Evolutionary conservation across 73 alveolate species (phyloP), one percentile per base, ranked within the genome.

Genomic region (Uronychia setigera): DNA sequence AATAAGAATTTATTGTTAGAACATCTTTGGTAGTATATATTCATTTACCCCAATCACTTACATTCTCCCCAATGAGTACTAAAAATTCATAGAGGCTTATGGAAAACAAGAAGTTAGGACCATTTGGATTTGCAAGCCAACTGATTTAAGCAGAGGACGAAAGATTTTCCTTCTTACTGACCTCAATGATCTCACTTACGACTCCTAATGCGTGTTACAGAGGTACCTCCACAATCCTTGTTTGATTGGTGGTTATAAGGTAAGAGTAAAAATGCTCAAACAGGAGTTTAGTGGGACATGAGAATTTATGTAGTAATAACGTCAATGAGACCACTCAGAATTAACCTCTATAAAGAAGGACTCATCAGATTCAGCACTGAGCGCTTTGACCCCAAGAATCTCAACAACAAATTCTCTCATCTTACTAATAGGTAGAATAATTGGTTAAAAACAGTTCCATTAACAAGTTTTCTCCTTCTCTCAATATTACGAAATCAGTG

Each of bases 61-160:
- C 67, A 85, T 90, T 11, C 33, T 90, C 46, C 95, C 95, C 19
- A 91, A 91, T 57, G 93, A 86, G 31, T 86, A 91, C 80, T 60
- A 90, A 75, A 85, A 91, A 58, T 91, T 91, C 75, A 84, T 91
- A 27, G 87, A 91, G 76, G 81, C 85, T 29, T 90, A 78, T 57
- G 59, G 91, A 9, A 80, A 80, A 32, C 30, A 76, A 9, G 92
- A 91, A 80, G 89, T 59, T 31, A 58, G 76, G 76, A 32, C 74
- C 31, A 80, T 91, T 0, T 91, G 96, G 93, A 86, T 91, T 32
- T 91, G 96, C 79, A 91, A 91, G 80, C 96, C 96, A 13, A 82
- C 88, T 0, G 96, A 91, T 79, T 67, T 85, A 19, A 86, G 93
- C 79, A 60, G 96, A 77, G 96, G 93, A 0, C 32, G 96, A 81